These are phyloP conservation scores for Dalbergia oliveri DNA, from an alignment of 306 rosid species.

Conservation along the genomic window DNA sequence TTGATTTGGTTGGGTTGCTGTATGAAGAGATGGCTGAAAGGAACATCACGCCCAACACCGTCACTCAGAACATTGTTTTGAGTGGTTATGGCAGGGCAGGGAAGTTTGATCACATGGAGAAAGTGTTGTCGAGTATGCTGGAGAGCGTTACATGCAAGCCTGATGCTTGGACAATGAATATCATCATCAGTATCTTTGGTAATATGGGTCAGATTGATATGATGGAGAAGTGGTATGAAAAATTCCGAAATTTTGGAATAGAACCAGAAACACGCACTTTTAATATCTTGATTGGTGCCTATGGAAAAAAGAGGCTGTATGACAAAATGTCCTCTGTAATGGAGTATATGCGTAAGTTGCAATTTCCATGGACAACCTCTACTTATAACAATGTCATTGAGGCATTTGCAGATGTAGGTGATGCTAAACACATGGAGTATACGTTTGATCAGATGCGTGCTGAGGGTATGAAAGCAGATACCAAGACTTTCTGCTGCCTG, in stretches of 20 bases:
- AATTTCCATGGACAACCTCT: conserved; percentile 95
- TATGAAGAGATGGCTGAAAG: conserved; percentile 83
- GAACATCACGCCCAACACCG: conserved; percentile 73
- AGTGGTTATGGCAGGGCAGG: conserved; percentile 93
- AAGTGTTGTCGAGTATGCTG: conserved; percentile 84
- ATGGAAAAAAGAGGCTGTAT: conserved; percentile 90
- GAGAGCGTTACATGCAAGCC: conserved; percentile 81
- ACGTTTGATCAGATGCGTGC: conserved; percentile 97
- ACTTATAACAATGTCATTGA: conserved; percentile 96
- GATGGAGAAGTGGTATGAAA: conserved; percentile 98
- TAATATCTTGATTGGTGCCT: conserved; percentile 90
- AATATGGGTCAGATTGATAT: conserved; percentile 84
- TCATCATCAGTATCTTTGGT: conserved; percentile 86
- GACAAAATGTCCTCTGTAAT: conserved; percentile 97
- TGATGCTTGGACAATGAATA: conserved; percentile 99
- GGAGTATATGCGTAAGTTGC: conserved; percentile 98
- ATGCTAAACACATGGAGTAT: conserved; percentile 90
- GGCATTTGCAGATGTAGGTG: conserved; percentile 91
- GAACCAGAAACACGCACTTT: conserved; percentile 98
- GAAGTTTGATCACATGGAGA: conserved; percentile 91
- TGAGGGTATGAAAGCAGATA: conserved; percentile 93
- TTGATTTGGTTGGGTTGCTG: conserved; percentile 75
- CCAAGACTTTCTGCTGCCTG: conserved; percentile 95
- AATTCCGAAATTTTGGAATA: conserved; percentile 85
- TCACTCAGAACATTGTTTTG: conserved; percentile 90